Evolutionary conservation across 345 rosid species (phyloP), one percentile per base, ranked within the genome.

Genomic region (Trapa incisa): DNA sequence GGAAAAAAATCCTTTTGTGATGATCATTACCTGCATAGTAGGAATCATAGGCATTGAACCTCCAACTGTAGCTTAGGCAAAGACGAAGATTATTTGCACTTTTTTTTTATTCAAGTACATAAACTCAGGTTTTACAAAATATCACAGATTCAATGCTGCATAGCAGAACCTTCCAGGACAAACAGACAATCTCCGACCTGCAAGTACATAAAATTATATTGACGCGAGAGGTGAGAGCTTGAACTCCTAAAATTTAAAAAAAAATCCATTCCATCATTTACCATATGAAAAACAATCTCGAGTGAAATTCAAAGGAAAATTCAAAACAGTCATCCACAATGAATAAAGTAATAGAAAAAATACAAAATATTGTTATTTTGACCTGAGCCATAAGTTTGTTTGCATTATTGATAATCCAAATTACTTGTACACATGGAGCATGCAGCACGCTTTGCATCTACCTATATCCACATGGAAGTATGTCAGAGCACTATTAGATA

Each of bases 31-130:
- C 29, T 54, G 65, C 67, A 65, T 47, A 38, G 65, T 67, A 73
- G 74, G 67, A 67, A 67, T 65, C 10, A 74, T 64, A 61, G 75
- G 71, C 61, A n/a, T 10, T 71, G 71, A 61, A 54, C 63, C 61
- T 63, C 61, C 68, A 70, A 71, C 38, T 71, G 54, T 53, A 66
- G 35, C 39, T 61, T 64, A 74, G 73, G 64, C 50, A 71, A 72
- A 67, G 65, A 74, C 48, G 35, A 58, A 7, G 5, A 32, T 32
- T 58, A 32, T 32, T 6, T 54, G 4, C 11, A 4, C 1, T 22
- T 22, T n/a, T 54, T 54, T 22, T 54, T 22, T 22, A 22, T 22
- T 22, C 29, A 22, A 22, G 29, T 22, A 22, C 29, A 22, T 22
- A 22, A 22, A 22, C 29, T 22, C 29, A 22, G 29, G 29, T 22